These are phyloP conservation scores for Kokia cookei DNA, from an alignment of 441 rosid species.

Conservation along the genomic window DNA sequence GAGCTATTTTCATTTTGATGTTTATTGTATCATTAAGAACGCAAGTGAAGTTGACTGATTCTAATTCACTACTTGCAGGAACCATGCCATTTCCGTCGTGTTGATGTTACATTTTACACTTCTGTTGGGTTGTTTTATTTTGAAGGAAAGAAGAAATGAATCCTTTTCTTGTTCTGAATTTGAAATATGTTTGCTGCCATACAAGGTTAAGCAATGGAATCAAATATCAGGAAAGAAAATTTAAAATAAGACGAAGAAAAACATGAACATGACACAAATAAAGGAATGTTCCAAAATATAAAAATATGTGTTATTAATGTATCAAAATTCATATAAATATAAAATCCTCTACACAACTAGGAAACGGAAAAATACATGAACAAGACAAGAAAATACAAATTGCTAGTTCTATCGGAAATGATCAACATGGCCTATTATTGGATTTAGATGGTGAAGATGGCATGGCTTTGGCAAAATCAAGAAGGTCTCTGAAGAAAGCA, in stretches of 20 bases:
- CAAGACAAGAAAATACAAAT: not conserved
- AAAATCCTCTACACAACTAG: not conserved
- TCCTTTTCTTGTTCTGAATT: no score
- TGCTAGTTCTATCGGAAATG: not conserved
- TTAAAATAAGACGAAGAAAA: not conserved
- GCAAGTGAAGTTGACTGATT: no score
- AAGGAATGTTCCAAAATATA: not conserved
- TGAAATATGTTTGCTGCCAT: no score
- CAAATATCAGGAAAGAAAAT: not conserved
- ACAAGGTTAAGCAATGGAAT: no score
- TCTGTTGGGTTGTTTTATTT: no score
- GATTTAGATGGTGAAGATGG: constrained; percentile 64
- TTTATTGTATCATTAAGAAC: no score
- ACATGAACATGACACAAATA: not conserved
- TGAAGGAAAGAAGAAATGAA: no score
- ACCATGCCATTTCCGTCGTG: no score
- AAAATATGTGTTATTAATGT: not conserved
- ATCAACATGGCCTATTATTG: constrained; percentile 53
- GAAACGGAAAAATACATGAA: not conserved
- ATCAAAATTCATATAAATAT: not conserved
- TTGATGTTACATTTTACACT: no score
- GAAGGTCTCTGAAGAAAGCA: constrained; percentile 84
- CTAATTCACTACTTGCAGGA: no score
- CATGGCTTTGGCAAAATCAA: constrained; percentile 91
- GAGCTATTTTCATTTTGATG: no score